A percentile compares a stretch with the other conserved stretches of the same genome.
Evolutionary conservation across 1,284 basidiomycete species (phyloP).

Genomic region (Ceratorhiza oryzae-sativae): DNA sequence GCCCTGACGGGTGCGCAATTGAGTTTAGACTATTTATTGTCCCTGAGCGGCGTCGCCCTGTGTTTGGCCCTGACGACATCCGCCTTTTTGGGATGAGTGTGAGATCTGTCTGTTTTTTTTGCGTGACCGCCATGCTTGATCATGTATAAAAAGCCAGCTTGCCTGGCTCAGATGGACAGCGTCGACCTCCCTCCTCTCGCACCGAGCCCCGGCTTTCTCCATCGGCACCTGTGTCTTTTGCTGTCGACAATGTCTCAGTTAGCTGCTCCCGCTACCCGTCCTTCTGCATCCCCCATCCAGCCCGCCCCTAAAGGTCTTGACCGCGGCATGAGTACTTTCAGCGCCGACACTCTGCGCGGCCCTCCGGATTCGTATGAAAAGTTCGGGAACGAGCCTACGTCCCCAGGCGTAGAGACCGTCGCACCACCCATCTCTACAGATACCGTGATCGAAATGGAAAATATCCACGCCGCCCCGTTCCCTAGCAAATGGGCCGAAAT

Average conservation of each 20-base stretch:
- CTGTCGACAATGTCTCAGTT: not conserved
- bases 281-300: not conserved
- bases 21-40: not conserved
- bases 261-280: not conserved
- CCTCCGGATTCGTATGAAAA: slow-evolving; percentile 8
- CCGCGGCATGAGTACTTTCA: slow-evolving; percentile 15
- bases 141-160: slow-evolving; percentile 15
- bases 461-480: slow-evolving; percentile 1
- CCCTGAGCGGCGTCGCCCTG: not conserved
- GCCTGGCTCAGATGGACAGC: not conserved
- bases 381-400: not conserved
- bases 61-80: slow-evolving; percentile 12
- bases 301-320: not conserved
- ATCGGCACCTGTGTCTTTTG: not conserved
- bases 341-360: slow-evolving; percentile 17
- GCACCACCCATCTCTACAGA: not conserved
- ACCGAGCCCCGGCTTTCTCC: not conserved
- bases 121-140: not conserved
- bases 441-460: not conserved
- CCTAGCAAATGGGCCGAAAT: slow-evolving; percentile 33
- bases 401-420: not conserved
- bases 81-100: not conserved
- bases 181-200: not conserved
- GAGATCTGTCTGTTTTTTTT: slow-evolving; percentile 8
- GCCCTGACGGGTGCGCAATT: not conserved